A percentile compares a stretch with the other conserved stretches of the same genome.
Evolutionary conservation across 108 stramenopile genomes (phyloP).

Genomic region (Nitzschia putrida): DNA sequence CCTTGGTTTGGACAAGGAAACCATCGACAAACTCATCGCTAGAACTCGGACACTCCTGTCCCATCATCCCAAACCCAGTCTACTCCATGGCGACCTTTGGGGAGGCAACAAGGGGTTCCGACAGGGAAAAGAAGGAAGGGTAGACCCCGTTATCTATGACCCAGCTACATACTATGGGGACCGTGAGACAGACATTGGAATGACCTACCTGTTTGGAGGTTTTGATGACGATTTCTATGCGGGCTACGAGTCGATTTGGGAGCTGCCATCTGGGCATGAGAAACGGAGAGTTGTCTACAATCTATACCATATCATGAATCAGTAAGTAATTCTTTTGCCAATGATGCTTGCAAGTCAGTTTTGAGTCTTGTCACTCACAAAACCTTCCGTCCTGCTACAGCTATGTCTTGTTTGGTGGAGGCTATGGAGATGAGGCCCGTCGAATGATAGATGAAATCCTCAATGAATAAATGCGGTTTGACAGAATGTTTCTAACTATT

Average conservation of each 20-base stretch:
- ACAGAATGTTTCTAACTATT: too few relatives aligned
- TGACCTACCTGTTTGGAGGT: conserved; percentile 79
- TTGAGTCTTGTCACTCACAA: too few relatives aligned
- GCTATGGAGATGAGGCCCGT: conserved; percentile 64
- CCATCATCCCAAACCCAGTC: conserved; percentile 57
- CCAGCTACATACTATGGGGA: conserved; percentile 87
- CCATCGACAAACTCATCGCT: conserved; percentile 29
- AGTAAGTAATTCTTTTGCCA: conserved; percentile 33
- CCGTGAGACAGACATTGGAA: conserved; percentile 72
- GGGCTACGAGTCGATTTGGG: conserved; percentile 76
- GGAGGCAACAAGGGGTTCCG: conserved; percentile 77
- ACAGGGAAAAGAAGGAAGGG: conserved; percentile 36
- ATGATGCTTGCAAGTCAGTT: too few relatives aligned
- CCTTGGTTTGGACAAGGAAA: conserved; percentile 24
- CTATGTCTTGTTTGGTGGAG: conserved; percentile 74
- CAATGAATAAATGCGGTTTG: neutral
- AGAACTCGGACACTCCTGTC: conserved; percentile 64
- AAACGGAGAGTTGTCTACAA: conserved; percentile 68
- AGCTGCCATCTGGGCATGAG: conserved; percentile 55
- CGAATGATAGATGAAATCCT: conserved; percentile 74
- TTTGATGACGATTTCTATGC: conserved; percentile 64
- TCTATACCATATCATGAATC: conserved; percentile 80
- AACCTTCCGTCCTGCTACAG: neutral
- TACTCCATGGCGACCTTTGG: conserved; percentile 85
- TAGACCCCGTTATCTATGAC: conserved; percentile 76